phyloP scores from a whole-genome alignment of 176 grass and related monocot species.

The Sorghum bicolor region Sorghum_bicolor_NCBIv3 NC_012872.2:58304001-58304500 shows the following conservation, averaged over 20 bases:
- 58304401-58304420: no score
- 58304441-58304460: no score
- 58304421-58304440: no score
- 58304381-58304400: no score
- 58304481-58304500: no score
- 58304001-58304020: constrained; percentile 36
- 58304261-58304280: constrained; percentile 16
- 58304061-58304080: constrained; percentile 1
- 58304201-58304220: constrained; percentile 20
- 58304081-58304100: constrained; percentile 8
- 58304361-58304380: no score
- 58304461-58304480: no score
- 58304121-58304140: background rate
- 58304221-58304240: background rate
- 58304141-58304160: constrained; percentile 24
- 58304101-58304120: constrained; percentile 30
- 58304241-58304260: constrained; percentile 4
- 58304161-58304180: constrained; percentile 20
- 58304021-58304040: constrained; percentile 35
- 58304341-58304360: no score
- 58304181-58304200: constrained; percentile 38
- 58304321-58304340: no score
- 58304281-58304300: no score
- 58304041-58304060: constrained; percentile 48
- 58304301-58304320: no score